phyloP scores from a whole-genome alignment of 352 stramenopile species.

The Phytophthora aleatoria region DNA sequence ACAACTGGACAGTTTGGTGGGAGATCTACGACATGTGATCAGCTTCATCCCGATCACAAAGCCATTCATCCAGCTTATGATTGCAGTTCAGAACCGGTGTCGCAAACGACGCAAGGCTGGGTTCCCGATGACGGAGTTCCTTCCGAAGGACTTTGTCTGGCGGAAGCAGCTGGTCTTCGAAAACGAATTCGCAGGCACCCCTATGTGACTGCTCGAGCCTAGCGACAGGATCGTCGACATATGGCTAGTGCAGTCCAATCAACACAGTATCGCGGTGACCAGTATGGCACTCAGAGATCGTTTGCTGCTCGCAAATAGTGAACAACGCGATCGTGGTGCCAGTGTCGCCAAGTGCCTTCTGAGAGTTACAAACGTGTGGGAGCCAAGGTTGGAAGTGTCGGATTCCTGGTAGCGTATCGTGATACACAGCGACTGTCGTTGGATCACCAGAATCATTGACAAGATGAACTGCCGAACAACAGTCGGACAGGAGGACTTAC shows the following conservation, averaged over 20 bases:
- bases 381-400: not conserved
- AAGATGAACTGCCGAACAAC: not conserved
- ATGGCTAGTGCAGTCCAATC: not conserved
- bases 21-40: conserved; percentile 9
- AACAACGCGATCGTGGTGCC: not conserved
- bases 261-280: not conserved
- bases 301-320: not conserved
- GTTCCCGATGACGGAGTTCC: not conserved
- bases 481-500: not conserved
- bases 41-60: conserved; percentile 14
- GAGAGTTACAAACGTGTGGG: not conserved
- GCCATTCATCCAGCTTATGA: conserved; percentile 13
- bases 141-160: conserved; percentile 8
- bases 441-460: not conserved
- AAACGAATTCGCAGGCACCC: no score
- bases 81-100: not conserved
- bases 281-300: conserved; percentile 3
- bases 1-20: not conserved
- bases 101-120: not conserved
- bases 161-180: not conserved
- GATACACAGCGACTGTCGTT: not conserved
- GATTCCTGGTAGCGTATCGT: not conserved
- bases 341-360: not conserved
- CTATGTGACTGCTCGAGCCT: no score
- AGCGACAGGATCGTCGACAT: no score